phyloP scores from a whole-genome alignment of 768 basidiomycete genomes.

The Peribolospora baueri region DNA sequence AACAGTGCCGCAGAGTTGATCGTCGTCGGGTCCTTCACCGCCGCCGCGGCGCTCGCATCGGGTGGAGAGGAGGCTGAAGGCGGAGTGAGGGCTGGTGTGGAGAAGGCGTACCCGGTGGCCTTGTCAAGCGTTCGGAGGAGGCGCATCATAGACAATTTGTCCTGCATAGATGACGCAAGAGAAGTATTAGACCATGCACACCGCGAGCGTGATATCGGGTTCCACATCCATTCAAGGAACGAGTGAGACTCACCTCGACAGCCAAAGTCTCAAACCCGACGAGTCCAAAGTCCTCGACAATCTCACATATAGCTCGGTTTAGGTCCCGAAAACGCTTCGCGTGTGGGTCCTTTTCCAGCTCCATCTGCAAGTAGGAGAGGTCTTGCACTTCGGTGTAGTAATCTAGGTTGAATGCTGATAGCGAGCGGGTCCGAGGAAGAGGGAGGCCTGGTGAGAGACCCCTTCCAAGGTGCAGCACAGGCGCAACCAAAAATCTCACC shows the following conservation, averaged over 20 bases:
- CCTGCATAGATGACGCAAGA: constrained; percentile 25
- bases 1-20: constrained; percentile 26
- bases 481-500: constrained; percentile 28
- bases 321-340: constrained; percentile 49
- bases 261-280: constrained; percentile 93
- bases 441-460: neutral
- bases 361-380: constrained; percentile 58
- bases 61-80: neutral
- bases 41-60: constrained; percentile 12
- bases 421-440: no score
- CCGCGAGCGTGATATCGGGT: neutral
- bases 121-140: constrained; percentile 64
- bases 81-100: constrained; percentile 27
- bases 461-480: neutral
- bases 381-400: constrained; percentile 98
- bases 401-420: constrained; percentile 76
- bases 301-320: constrained; percentile 68
- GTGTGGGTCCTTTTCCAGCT: constrained; percentile 31
- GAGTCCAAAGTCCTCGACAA: constrained; percentile 80
- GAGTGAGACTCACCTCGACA: constrained; percentile 42
- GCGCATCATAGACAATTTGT: constrained; percentile 83
- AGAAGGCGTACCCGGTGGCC: constrained; percentile 73
- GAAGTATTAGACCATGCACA: neutral
- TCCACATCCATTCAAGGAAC: neutral
- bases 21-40: constrained; percentile 20